Evolutionary conservation across 2,329 filamentous ascomycete species (phyloP).

Genomic region (Aspergillus neoniger): DNA sequence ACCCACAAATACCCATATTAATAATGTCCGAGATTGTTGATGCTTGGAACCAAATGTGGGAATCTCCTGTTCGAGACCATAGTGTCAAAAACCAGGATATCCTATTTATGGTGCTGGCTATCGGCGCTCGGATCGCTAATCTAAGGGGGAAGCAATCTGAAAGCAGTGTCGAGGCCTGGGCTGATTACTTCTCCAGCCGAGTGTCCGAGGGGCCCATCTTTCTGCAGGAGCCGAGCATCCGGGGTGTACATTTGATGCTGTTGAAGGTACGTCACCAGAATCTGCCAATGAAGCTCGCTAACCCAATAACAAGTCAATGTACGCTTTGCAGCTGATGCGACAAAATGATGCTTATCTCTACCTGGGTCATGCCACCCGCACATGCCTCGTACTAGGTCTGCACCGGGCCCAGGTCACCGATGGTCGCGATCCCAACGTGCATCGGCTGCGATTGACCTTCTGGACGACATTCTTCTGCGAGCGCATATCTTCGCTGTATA

Average conservation of each 20-base stretch:
- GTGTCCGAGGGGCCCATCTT: constrained; percentile 14
- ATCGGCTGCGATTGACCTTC: constrained; percentile 16
- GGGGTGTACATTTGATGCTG: constrained; percentile 15
- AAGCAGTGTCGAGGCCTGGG: constrained; percentile 14
- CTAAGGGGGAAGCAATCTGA: constrained; percentile 10
- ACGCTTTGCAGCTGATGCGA: constrained; percentile 20
- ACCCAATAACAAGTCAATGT: constrained; percentile 14
- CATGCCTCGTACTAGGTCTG: constrained; percentile 16
- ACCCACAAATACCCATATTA: constrained; percentile 18
- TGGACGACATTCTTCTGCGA: constrained; percentile 17
- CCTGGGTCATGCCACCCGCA: constrained; percentile 18
- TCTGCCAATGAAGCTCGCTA: background rate
- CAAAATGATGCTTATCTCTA: constrained; percentile 21
- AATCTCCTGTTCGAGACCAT: constrained; percentile 10
- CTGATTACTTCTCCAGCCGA: constrained; percentile 15
- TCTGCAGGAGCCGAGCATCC: constrained; percentile 15
- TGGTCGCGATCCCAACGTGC: constrained; percentile 12
- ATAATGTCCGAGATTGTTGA: constrained; percentile 13
- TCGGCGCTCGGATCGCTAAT: constrained; percentile 14
- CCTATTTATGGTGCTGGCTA: constrained; percentile 19
- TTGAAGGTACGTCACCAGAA: constrained; percentile 10
- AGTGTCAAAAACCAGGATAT: constrained; percentile 15
- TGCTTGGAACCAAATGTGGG: constrained; percentile 18
- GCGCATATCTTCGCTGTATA: constrained; percentile 15
- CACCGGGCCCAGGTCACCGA: constrained; percentile 19